Conservation (phyloP, 2,329 filamentous ascomycete genomes). For the Chrysosporium keratinophilum region DNA sequence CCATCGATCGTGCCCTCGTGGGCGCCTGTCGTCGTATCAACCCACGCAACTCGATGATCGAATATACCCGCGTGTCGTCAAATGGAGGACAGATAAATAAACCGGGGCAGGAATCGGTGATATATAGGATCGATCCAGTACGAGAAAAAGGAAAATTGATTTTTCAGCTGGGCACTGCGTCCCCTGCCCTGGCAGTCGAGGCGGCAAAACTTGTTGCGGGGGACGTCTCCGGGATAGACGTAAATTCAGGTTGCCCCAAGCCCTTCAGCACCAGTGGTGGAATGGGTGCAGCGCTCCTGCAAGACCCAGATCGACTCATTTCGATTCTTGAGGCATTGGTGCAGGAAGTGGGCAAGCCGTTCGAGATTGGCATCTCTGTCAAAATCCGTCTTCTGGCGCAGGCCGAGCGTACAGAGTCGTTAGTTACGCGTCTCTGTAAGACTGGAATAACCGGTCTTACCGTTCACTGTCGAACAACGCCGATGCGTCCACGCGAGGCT, state of each 20-base stretch:
- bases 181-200: constrained; percentile 69
- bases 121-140: constrained; percentile 73
- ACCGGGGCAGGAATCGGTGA: constrained; percentile 51
- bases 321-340: constrained; percentile 78
- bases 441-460: constrained; percentile 91
- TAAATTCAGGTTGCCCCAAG: constrained; percentile 97
- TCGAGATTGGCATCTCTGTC: constrained; percentile 86
- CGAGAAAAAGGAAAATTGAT: constrained; percentile 66
- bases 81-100: constrained; percentile 44
- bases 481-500: constrained; percentile 82
- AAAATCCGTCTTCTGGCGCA: constrained; percentile 86
- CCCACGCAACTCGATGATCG: constrained; percentile 63
- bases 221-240: constrained; percentile 88
- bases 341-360: constrained; percentile 61
- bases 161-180: constrained; percentile 85
- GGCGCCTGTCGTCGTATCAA: constrained; percentile 73
- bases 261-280: constrained; percentile 87
- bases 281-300: constrained; percentile 87
- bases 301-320: constrained; percentile 71
- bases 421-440: constrained; percentile 67
- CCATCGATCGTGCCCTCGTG: constrained; percentile 83
- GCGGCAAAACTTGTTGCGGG: constrained; percentile 73
- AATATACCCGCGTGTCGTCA: constrained; percentile 69
- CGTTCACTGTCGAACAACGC: constrained; percentile 88
- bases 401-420: constrained; percentile 59